A percentile compares a stretch with the other conserved stretches of the same genome.
Evolutionary conservation across 768 basidiomycete genomes (phyloP).

Genomic region (Sarcomyxa edulis): DNA sequence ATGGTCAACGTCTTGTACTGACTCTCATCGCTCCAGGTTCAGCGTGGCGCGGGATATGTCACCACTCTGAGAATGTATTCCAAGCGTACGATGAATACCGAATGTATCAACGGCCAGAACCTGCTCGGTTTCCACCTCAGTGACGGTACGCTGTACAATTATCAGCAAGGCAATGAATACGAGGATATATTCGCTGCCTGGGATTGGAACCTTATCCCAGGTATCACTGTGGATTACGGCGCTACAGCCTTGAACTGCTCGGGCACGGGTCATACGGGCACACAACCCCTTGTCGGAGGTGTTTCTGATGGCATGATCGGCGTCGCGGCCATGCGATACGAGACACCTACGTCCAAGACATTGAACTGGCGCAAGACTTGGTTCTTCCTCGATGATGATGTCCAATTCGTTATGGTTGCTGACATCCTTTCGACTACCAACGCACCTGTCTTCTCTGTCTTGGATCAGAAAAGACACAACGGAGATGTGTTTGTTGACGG

Average conservation of each 20-base stretch:
- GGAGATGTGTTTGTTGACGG: conserved; percentile 16
- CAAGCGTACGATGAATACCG: conserved; percentile 38
- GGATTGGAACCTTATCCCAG: conserved; percentile 58
- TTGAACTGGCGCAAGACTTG: conserved; percentile 29
- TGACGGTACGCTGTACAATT: conserved; percentile 45
- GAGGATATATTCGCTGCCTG: conserved; percentile 45
- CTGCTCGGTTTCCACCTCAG: conserved; percentile 44
- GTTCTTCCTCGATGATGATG: conserved; percentile 29
- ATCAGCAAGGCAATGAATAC: conserved; percentile 38
- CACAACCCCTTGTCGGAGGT: conserved; percentile 27
- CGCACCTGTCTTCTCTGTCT: conserved; percentile 23
- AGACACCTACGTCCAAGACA: conserved; percentile 24
- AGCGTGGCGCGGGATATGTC: conserved; percentile 37
- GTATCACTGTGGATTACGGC: conserved; percentile 29
- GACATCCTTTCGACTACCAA: conserved; percentile 15
- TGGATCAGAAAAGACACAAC: conserved; percentile 25
- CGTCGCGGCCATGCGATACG: conserved; percentile 27
- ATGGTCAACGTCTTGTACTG: not conserved
- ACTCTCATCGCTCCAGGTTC: conserved; percentile 29
- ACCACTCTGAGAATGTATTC: conserved; percentile 41
- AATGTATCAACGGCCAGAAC: conserved; percentile 43
- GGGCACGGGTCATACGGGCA: conserved; percentile 14
- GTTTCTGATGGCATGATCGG: conserved; percentile 26
- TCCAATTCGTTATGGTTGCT: conserved; percentile 26
- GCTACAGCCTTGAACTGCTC: conserved; percentile 21